These are phyloP conservation scores for Platanthera zijinensis DNA, from an alignment of 106 monocot species.

Conservation along the genomic window DNA sequence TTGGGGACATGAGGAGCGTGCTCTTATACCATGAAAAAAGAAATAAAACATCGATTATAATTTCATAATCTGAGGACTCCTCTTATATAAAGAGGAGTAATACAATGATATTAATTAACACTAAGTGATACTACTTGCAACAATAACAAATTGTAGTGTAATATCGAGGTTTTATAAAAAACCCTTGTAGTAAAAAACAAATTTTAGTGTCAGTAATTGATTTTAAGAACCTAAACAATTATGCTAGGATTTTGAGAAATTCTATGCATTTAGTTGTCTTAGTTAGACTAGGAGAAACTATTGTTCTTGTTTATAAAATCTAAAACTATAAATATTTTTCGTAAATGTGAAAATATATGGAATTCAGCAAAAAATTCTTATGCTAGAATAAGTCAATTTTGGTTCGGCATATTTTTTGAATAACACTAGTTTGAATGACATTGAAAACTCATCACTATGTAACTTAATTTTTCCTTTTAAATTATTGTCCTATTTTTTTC, in stretches of 20 bases:
- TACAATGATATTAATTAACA: too few relatives aligned
- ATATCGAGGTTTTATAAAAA: background rate
- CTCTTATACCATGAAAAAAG: too few relatives aligned
- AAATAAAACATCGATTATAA: too few relatives aligned
- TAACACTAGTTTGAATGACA: background rate
- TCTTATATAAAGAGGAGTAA: too few relatives aligned
- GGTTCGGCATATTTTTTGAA: background rate
- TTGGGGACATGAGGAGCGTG: too few relatives aligned
- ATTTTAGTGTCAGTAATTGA: too few relatives aligned
- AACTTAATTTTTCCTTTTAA: background rate
- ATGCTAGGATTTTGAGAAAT: background rate
- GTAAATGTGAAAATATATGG: background rate
- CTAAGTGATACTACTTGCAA: too few relatives aligned
- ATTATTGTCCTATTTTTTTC: background rate
- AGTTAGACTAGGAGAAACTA: background rate
- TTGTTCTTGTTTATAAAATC: background rate
- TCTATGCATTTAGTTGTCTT: background rate
- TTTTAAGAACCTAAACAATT: background rate
- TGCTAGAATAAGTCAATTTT: background rate
- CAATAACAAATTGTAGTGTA: background rate
- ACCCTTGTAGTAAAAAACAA: background rate
- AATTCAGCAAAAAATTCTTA: background rate
- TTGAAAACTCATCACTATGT: background rate
- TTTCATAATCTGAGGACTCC: too few relatives aligned
- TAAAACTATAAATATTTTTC: background rate